phyloP scores from a whole-genome alignment of 805 yeast genomes.

The Spathaspora passalidarum region DNA sequence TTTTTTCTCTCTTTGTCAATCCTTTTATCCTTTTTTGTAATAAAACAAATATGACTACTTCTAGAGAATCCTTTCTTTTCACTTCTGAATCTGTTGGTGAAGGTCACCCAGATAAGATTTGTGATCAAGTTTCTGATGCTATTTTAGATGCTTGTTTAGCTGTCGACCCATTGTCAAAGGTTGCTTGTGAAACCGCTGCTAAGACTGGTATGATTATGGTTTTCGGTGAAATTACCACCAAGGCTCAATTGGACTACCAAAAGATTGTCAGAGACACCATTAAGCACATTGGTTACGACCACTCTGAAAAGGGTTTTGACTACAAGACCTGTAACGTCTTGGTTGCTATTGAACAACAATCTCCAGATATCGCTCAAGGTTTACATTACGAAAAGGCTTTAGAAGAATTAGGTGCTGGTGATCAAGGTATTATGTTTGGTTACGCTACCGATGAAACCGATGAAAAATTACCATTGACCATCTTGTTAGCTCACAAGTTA shows the following conservation, averaged over 20 bases:
- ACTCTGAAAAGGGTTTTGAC: conserved; percentile 94
- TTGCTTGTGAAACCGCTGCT: conserved; percentile 98
- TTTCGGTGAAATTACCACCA: conserved; percentile 98
- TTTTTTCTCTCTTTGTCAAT: neutral
- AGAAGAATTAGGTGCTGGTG: conserved; percentile 99
- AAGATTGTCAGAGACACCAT: conserved; percentile 97
- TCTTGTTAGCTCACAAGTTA: conserved; percentile 90
- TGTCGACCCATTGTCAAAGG: conserved; percentile 95
- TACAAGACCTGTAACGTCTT: conserved; percentile 98
- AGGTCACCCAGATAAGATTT: conserved; percentile 93
- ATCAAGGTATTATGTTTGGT: conserved; percentile 99
- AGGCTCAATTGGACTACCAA: conserved; percentile 93
- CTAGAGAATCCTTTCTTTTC: conserved; percentile 51
- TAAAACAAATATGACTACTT: conserved; percentile 8
- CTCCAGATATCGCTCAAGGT: conserved; percentile 99
- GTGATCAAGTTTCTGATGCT: conserved; percentile 99
- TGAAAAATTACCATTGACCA: conserved; percentile 93
- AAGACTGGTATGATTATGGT: conserved; percentile 99
- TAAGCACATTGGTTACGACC: conserved; percentile 97
- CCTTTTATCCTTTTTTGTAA: conserved; percentile 2
- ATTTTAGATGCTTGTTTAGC: conserved; percentile 95
- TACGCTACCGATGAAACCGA: conserved; percentile 99
- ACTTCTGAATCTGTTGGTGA: conserved; percentile 92
- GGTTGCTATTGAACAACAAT: conserved; percentile 99
- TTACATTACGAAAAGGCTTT: conserved; percentile 92